These are phyloP conservation scores for Rhinocladiella similis DNA, from an alignment of 2,329 filamentous ascomycete genomes.

Conservation along the genomic window DNA sequence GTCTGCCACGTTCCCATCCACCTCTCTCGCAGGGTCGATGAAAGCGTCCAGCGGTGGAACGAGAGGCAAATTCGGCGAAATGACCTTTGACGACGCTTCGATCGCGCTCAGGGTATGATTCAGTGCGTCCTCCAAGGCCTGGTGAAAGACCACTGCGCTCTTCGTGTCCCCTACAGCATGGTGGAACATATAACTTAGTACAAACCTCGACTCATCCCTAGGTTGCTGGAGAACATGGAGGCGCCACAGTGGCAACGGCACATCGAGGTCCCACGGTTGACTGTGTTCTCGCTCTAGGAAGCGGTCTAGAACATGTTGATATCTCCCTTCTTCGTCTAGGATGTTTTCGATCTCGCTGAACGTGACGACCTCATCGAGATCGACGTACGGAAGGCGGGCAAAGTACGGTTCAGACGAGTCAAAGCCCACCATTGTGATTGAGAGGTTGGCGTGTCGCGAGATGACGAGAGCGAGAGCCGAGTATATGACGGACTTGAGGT, in stretches of 20 bases:
- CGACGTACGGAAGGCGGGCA: constrained; percentile 44
- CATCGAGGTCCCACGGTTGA: constrained; percentile 34
- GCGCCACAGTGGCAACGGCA: constrained; percentile 46
- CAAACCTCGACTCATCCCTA: constrained; percentile 36
- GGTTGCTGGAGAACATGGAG: constrained; percentile 40
- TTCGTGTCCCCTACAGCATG: constrained; percentile 50
- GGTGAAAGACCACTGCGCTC: constrained; percentile 48
- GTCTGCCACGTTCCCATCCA: constrained; percentile 31
- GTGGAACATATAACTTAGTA: constrained; percentile 48
- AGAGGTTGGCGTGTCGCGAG: constrained; percentile 41
- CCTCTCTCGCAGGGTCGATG: constrained; percentile 30
- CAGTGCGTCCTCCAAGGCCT: constrained; percentile 42
- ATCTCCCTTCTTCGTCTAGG: constrained; percentile 30
- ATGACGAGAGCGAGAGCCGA: not conserved
- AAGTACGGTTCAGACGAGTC: constrained; percentile 44
- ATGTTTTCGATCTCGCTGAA: constrained; percentile 34
- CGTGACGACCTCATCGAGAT: constrained; percentile 40
- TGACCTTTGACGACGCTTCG: constrained; percentile 24
- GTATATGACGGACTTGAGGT: not conserved
- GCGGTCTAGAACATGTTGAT: constrained; percentile 41
- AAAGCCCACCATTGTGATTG: constrained; percentile 44
- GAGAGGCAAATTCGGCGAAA: constrained; percentile 34
- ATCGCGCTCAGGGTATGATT: constrained; percentile 20
- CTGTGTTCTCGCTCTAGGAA: constrained; percentile 45
- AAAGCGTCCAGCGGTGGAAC: constrained; percentile 43